Conservation (phyloP, 805 yeast genomes). For the Zygoascus tannicola region DNA sequence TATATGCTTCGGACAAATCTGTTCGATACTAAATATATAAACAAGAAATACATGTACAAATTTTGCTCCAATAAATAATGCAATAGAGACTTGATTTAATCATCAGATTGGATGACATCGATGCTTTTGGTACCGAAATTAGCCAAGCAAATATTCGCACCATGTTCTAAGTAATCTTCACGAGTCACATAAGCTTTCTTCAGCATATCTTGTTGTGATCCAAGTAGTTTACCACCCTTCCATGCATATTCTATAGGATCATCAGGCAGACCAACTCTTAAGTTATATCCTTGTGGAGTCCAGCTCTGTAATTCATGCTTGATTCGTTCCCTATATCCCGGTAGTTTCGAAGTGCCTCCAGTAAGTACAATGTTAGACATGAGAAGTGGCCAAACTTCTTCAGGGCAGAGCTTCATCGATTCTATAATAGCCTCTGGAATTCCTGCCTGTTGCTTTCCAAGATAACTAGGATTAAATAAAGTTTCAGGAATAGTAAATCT, state of each 20-base stretch:
- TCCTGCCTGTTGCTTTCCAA: slow-evolving; percentile 73
- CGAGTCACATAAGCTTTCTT: slow-evolving; percentile 54
- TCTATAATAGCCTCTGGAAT: slow-evolving; percentile 62
- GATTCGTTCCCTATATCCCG: slow-evolving; percentile 58
- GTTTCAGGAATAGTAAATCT: slow-evolving; percentile 83
- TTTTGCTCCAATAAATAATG: too few relatives aligned
- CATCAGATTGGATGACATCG: too few relatives aligned
- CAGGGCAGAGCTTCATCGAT: slow-evolving; percentile 61
- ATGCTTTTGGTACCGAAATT: slow-evolving; percentile 29
- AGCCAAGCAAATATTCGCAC: slow-evolving; percentile 48
- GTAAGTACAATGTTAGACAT: slow-evolving; percentile 68
- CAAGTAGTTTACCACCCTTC: slow-evolving; percentile 46
- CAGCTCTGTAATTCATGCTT: slow-evolving; percentile 25
- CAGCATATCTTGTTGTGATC: slow-evolving; percentile 28
- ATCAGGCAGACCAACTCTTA: slow-evolving; percentile 25
- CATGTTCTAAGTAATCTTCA: slow-evolving; percentile 81
- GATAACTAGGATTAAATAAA: slow-evolving; percentile 74
- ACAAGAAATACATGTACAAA: too few relatives aligned
- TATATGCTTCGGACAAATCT: too few relatives aligned
- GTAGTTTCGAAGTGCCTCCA: slow-evolving; percentile 74
- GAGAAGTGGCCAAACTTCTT: slow-evolving; percentile 56
- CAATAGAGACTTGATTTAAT: too few relatives aligned
- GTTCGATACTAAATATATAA: too few relatives aligned
- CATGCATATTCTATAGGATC: slow-evolving; percentile 44
- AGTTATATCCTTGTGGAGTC: slow-evolving; percentile 26